Base-by-base conservation (phyloP, 768 basidiomycete species). In the Candolleomyces eurysporus region DNA sequence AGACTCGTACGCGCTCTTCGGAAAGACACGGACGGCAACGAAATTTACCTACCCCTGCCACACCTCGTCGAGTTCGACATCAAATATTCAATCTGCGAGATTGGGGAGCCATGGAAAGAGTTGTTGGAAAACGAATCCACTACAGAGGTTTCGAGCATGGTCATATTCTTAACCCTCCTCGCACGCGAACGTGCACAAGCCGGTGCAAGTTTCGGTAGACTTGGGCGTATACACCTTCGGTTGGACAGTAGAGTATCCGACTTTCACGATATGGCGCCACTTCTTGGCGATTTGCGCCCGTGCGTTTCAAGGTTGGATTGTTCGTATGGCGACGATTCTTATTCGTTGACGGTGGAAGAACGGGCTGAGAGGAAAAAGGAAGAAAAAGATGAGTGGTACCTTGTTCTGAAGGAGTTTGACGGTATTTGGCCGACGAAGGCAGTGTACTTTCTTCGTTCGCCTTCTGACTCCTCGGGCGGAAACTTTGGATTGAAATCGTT, bases 341-440 rank as follows among this genome's bases (percentile, higher is more conserved):
- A 46, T 13, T 17, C 16, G 8, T 14, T 46, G 7, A 21, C 45
- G 45, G 45, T 2, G 7, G 7, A 46, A 6, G 45, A 17, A 43
- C 11, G n/a, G 8, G 17, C 5, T 6, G n/a, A 36, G 36, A 56
- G n/a, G 54, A 22, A 13, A 4, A 36, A 56, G 14, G 54, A 36
- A 43, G 11, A 22, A 10, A 16, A 56, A 11, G 36, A 43, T 42
- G 14, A 8, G 19, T 56, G 54, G 54, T 43, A 43, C 14, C 36
- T 56, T 6, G n/a, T 26, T 14, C 40, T 43, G 40, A 17, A 43
- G n/a, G 19, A 39, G 8, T 42, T 56, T 19, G 17, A 43, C 4
- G 54, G 54, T 2, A 9, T 56, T 22, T 56, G 54, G 54, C 54
- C 54, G 19, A 56, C 54, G 39, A 56, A 56, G 26, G 54, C 54